Conservation (phyloP, 1,139 yeast genomes). For the Pneumocystis jirovecii region DNA sequence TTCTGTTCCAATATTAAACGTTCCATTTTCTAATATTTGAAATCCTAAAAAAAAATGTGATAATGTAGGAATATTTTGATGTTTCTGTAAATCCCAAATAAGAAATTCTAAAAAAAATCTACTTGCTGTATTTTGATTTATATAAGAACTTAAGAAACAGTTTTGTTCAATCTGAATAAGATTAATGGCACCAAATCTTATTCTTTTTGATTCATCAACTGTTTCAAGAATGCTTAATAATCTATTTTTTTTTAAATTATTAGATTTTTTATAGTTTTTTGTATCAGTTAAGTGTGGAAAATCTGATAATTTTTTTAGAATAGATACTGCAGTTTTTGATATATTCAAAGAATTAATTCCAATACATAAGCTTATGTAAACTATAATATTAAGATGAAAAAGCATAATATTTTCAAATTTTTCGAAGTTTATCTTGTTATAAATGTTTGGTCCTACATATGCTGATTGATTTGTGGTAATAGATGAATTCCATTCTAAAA, state of each 20-base stretch:
- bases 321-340: neutral
- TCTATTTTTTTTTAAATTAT: neutral
- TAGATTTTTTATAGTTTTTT: neutral
- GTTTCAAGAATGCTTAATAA: neutral
- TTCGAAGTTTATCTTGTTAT: neutral
- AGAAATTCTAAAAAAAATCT: neutral
- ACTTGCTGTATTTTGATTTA: neutral
- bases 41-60: conserved; percentile 1
- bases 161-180: neutral
- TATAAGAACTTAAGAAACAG: neutral
- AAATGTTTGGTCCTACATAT: neutral
- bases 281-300: neutral
- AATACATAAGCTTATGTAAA: neutral
- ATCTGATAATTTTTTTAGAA: neutral
- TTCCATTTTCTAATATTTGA: neutral
- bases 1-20: neutral
- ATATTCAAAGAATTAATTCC: neutral
- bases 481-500: neutral
- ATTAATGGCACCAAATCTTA: neutral
- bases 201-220: neutral
- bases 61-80: neutral
- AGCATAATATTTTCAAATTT: neutral
- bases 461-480: neutral
- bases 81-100: neutral
- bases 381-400: neutral